Conservation (phyloP, 805 yeast species). For the Saccharomycopsis schoenii region DNA sequence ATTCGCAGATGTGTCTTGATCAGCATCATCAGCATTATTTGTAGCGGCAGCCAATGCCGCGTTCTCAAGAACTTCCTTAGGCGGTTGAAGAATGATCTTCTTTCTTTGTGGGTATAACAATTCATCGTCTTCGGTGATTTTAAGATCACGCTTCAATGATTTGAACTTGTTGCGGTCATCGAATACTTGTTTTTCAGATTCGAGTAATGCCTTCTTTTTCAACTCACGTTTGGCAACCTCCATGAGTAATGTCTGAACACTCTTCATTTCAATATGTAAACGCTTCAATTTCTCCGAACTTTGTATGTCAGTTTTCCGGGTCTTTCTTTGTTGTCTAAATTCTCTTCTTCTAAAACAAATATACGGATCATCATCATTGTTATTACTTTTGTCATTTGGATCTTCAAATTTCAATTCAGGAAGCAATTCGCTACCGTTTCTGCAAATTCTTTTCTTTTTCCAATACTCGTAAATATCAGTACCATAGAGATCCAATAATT, state of each 20-base stretch:
- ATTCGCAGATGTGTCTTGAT: constrained; percentile 16
- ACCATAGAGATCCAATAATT: constrained; percentile 48
- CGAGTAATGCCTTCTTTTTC: constrained; percentile 48
- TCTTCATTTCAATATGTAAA: constrained; percentile 65
- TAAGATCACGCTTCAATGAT: constrained; percentile 60
- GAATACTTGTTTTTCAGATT: constrained; percentile 58
- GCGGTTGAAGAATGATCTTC: constrained; percentile 34
- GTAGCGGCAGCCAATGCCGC: constrained; percentile 15
- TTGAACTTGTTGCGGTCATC: constrained; percentile 65
- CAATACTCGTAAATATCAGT: constrained; percentile 67
- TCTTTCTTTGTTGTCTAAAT: constrained; percentile 89
- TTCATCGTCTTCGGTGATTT: constrained; percentile 76
- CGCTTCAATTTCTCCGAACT: constrained; percentile 75
- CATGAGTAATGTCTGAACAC: constrained; percentile 60
- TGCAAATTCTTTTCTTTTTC: constrained; percentile 59
- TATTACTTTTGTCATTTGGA: constrained; percentile 64
- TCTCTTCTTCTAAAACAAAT: constrained; percentile 93
- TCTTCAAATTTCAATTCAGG: constrained; percentile 81
- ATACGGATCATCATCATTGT: constrained; percentile 75
- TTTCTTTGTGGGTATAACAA: constrained; percentile 70
- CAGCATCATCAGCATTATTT: background rate
- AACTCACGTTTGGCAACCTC: constrained; percentile 69
- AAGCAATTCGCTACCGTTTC: constrained; percentile 60
- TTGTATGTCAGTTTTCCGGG: constrained; percentile 87
- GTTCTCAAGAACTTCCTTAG: constrained; percentile 10